Percentiles rank a stretch among this genome's conserved stretches.
phyloP scores from a whole-genome alignment of 345 rosid genomes.

The Linum trigynum region DNA sequence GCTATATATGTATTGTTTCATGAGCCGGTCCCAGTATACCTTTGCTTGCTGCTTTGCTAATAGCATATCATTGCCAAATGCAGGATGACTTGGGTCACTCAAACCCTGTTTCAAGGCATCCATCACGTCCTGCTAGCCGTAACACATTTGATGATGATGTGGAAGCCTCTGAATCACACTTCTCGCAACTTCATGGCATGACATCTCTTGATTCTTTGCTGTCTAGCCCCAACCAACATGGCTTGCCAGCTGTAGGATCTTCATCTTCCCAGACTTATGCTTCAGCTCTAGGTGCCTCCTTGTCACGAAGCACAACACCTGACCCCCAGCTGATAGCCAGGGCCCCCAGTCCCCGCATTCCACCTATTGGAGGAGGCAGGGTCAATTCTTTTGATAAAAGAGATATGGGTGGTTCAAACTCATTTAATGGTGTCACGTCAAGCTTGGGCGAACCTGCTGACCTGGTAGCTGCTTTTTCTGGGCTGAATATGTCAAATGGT shows the following conservation, averaged over 20 bases:
- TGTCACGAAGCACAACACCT: constrained; percentile 58
- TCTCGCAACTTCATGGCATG: constrained; percentile 33
- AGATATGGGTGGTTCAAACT: constrained; percentile 22
- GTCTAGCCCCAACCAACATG: constrained; percentile 28
- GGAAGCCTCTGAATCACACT: constrained; percentile 37
- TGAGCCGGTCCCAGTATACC: too few species aligned
- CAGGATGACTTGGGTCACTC: constrained; percentile 48
- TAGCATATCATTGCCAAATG: constrained; percentile 14
- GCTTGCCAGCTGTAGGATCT: constrained; percentile 25
- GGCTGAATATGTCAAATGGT: constrained; percentile 43
- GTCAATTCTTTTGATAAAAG: constrained; percentile 39
- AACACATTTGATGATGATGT: constrained; percentile 40
- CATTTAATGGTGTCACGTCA: constrained; percentile 32
- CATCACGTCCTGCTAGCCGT: constrained; percentile 51
- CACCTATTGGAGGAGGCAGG: constrained; percentile 50
- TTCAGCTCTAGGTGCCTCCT: constrained; percentile 47
- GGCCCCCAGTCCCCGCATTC: constrained; percentile 50
- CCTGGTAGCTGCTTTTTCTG: constrained; percentile 42
- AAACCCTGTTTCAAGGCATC: constrained; percentile 34
- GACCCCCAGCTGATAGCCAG: constrained; percentile 52
- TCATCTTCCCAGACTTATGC: constrained; percentile 47
- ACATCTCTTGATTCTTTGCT: constrained; percentile 28
- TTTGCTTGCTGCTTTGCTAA: constrained; percentile 9
- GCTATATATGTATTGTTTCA: not conserved
- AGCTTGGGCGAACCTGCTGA: constrained; percentile 33